A percentile compares a stretch with the other conserved stretches of the same genome.
phyloP scores from a whole-genome alignment of 306 rosid species.

The Cicer cuneatum region DNA sequence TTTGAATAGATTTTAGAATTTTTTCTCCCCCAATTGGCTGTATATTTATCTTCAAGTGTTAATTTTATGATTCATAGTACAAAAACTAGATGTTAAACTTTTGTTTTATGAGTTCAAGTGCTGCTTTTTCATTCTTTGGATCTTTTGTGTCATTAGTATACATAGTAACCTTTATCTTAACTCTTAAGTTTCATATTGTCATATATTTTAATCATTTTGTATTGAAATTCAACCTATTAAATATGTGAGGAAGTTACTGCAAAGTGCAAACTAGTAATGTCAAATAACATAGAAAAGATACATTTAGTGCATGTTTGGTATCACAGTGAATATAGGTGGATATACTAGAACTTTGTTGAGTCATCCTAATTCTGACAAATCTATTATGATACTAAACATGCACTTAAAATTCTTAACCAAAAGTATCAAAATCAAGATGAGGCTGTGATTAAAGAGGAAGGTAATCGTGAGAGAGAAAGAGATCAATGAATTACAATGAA shows the following conservation, averaged over 20 bases:
- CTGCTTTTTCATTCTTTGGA: neutral
- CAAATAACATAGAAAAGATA: neutral
- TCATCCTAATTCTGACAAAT: too few species aligned
- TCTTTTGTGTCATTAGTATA: neutral
- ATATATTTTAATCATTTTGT: conserved; percentile 30
- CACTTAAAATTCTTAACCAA: conserved; percentile 16
- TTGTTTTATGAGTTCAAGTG: conserved; percentile 29
- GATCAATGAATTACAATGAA: conserved; percentile 11
- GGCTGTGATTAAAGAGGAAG: conserved; percentile 51
- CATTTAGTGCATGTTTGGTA: too few species aligned
- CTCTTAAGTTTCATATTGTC: neutral
- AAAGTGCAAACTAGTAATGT: conserved; percentile 28
- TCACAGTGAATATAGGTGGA: too few species aligned
- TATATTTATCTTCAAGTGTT: conserved; percentile 66
- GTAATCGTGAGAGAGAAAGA: neutral
- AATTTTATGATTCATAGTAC: conserved; percentile 52
- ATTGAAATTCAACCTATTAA: conserved; percentile 21
- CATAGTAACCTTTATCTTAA: neutral
- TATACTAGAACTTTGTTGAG: too few species aligned
- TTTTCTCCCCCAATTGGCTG: conserved; percentile 55
- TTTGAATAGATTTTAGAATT: conserved; percentile 59
- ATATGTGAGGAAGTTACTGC: conserved; percentile 24
- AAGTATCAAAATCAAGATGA: neutral
- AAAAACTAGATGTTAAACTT: conserved; percentile 3
- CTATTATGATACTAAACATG: too few species aligned